These are phyloP conservation scores for Starmerella ratchasimensis DNA, from an alignment of 805 yeast species.

Conservation along the genomic window DNA sequence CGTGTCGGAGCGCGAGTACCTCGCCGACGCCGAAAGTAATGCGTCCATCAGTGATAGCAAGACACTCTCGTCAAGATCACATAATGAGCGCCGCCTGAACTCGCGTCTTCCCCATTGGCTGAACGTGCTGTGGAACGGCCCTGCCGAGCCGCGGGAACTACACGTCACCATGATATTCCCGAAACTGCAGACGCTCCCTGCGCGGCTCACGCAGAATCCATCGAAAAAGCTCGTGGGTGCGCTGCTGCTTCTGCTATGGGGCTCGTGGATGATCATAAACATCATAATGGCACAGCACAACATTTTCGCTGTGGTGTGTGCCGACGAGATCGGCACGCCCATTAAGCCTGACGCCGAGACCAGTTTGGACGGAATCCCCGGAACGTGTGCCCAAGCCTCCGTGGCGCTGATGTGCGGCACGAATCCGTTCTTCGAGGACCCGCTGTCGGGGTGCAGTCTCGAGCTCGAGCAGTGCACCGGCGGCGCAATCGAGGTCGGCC, in stretches of 20 bases:
- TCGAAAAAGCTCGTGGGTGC: neutral
- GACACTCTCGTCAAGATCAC: too few relatives aligned
- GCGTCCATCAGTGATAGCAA: too few relatives aligned
- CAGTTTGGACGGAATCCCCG: too few relatives aligned
- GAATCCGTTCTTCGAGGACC: slow-evolving; percentile 51
- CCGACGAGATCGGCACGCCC: too few relatives aligned
- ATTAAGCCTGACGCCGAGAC: neutral
- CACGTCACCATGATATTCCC: slow-evolving; percentile 10
- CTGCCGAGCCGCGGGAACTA: slow-evolving; percentile 10
- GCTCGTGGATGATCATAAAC: slow-evolving; percentile 18
- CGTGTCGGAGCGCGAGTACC: too few relatives aligned
- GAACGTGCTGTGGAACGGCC: slow-evolving; percentile 4
- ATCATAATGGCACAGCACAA: slow-evolving; percentile 15
- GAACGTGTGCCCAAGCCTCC: neutral
- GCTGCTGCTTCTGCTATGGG: slow-evolving; percentile 8
- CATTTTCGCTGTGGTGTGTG: slow-evolving; percentile 15
- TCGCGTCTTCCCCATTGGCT: slow-evolving; percentile 1
- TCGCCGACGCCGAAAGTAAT: too few relatives aligned
- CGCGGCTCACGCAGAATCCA: slow-evolving; percentile 2
- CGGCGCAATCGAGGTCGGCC: slow-evolving; percentile 20
- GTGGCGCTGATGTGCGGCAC: slow-evolving; percentile 19
- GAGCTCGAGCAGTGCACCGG: slow-evolving; percentile 49
- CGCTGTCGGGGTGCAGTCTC: slow-evolving; percentile 61
- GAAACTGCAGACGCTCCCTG: slow-evolving; percentile 11
- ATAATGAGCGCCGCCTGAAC: too few relatives aligned